A percentile compares a stretch with the other conserved stretches of the same genome.
phyloP scores from a whole-genome alignment of 1,284 basidiomycete species.

The Cutaneotrichosporon cyanovorans region DNA sequence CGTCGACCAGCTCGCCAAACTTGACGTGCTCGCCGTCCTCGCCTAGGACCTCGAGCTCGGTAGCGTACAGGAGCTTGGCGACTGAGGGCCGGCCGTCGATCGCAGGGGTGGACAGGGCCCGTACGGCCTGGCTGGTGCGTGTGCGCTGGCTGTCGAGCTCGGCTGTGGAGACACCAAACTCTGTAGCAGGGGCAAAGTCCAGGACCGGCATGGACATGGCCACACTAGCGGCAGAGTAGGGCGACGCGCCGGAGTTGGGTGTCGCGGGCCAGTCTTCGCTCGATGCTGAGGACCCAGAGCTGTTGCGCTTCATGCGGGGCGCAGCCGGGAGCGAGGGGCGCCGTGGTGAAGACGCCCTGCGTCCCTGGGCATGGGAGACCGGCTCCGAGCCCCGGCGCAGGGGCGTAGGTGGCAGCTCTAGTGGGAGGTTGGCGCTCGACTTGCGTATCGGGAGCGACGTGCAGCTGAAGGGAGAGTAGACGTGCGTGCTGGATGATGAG shows the following conservation, averaged over 20 bases:
- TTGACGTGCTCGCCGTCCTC: constrained; percentile 59
- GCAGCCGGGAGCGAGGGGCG: neutral
- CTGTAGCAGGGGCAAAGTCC: neutral
- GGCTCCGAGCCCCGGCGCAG: neutral
- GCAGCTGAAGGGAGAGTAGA: too few species aligned
- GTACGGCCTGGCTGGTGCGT: neutral
- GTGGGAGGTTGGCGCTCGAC: neutral
- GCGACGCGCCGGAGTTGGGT: neutral
- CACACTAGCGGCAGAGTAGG: neutral
- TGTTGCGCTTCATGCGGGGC: neutral
- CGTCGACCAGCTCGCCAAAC: constrained; percentile 65
- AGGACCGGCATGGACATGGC: neutral
- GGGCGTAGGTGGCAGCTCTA: neutral
- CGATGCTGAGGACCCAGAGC: neutral
- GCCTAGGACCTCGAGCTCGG: constrained; percentile 57
- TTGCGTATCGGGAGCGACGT: neutral
- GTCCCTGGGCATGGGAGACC: too few species aligned
- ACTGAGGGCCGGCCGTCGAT: constrained; percentile 1
- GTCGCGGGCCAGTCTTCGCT: constrained; percentile 5
- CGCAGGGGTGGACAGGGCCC: neutral
- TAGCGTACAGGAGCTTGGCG: constrained; percentile 53
- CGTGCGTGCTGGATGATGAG: neutral
- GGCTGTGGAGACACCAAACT: neutral
- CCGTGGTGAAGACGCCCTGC: too few species aligned
- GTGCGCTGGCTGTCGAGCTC: neutral